Evolutionary conservation across 768 basidiomycete genomes (phyloP).

Genomic region (Termitomyces sp.): DNA sequence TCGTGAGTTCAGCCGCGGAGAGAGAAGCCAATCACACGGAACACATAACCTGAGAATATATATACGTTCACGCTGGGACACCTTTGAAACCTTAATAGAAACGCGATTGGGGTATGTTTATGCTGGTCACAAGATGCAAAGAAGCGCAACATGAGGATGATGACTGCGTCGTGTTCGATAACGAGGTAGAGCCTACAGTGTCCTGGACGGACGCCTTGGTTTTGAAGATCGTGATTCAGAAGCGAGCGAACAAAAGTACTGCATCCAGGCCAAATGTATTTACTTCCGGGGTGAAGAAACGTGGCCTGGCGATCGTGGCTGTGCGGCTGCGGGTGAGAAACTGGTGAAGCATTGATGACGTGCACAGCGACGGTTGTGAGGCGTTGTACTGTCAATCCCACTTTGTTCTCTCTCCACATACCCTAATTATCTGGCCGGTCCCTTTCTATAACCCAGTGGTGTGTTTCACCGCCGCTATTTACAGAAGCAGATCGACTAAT

Average conservation of each 20-base stretch:
- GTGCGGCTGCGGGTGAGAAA: neutral
- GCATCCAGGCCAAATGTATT: neutral
- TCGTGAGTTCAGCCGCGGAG: neutral
- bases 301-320: neutral
- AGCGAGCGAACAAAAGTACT: neutral
- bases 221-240: neutral
- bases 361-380: neutral
- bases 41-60: neutral
- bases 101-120: neutral
- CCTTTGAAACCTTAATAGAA: neutral
- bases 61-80: neutral
- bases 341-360: neutral
- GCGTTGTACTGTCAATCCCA: neutral
- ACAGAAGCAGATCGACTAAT: conserved; percentile 13
- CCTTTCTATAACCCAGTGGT: conserved; percentile 5
- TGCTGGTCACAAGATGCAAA: neutral
- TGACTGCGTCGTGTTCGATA: neutral
- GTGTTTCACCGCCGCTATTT: conserved; percentile 3
- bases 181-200: neutral
- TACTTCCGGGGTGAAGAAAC: neutral
- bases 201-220: neutral
- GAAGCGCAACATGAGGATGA: conserved; percentile 1
- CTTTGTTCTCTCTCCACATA: neutral
- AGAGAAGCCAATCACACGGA: neutral
- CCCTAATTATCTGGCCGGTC: neutral